Evolutionary conservation across 2,329 filamentous ascomycete species (phyloP), one percentile per base, ranked within the genome.

Genomic region (Diaporthe sp.): DNA sequence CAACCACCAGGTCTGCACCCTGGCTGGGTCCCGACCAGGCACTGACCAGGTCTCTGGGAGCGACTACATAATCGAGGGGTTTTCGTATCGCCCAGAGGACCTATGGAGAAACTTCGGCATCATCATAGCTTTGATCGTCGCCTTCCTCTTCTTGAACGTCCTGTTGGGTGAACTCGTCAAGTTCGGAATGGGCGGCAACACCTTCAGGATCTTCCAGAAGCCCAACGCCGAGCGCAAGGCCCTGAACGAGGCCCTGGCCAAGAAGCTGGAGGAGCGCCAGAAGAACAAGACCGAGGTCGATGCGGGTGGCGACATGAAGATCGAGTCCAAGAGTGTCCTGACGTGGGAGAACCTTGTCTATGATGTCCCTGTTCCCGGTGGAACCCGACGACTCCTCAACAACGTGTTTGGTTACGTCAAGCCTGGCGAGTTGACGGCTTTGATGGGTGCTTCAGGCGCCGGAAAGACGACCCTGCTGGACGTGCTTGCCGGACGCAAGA

Each of bases 331-430:
- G 79, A 91, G 92, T 49, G 87, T 95, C n/a, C 88, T 98, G 76
- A 98, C 95, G 0, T 98, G 95, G 94, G 94, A 96, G 82, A 88
- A 94, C 78, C 91, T 98, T 76, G 94, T 93, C 81, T 98, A 98
- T 82, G 91, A 93, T 75, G 91, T 93, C 0, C 91, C 91, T 0
- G 88, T 91, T 4, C 86, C 90, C 0, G 88, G 87, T 6, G 90
- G 90, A 3, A 89, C 86, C 6, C 86, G 89, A 13, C 87, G 88
- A 6, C 87, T 92, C 8, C 87, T 92, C 2, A 87, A 88, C 81
- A 85, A 87, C 55, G 85, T 91, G 1, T 89, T 85, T 74, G 95
- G 92, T 2, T 96, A 93, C 79, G 94, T 95, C 70, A 92, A 93
- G 77, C 94, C 94, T 2, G 94, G 94, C 49, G 91, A 93, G 79